Percentiles rank a stretch among this genome's conserved stretches.
Conservation (phyloP, 2,329 filamentous ascomycete species). For the Sarocladiaceae sp. region DNA sequence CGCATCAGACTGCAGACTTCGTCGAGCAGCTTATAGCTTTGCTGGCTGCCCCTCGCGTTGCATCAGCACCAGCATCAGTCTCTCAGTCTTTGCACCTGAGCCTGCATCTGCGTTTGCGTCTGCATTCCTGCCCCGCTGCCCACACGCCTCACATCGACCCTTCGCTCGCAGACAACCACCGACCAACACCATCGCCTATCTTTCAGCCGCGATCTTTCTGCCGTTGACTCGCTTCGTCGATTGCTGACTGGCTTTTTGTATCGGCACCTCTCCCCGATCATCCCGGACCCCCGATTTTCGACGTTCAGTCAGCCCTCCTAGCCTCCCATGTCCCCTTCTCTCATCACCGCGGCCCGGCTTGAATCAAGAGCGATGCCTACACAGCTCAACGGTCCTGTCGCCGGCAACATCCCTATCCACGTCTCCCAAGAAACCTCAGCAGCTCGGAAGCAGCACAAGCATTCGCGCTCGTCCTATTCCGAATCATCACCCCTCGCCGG, state of each 20-base stretch:
- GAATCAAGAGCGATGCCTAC: conserved; percentile 28
- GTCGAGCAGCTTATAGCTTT: too few species aligned
- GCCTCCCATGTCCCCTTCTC: conserved; percentile 3
- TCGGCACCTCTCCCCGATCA: conserved; percentile 1
- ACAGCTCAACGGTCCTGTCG: conserved; percentile 31
- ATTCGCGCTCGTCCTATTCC: conserved; percentile 56
- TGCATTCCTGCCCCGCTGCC: too few species aligned
- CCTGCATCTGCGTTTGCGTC: too few species aligned
- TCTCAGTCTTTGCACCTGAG: too few species aligned
- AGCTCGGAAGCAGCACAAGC: conserved; percentile 46
- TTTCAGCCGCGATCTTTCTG: too few species aligned
- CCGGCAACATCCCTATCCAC: conserved; percentile 31
- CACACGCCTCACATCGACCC: too few species aligned
- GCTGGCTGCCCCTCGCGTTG: too few species aligned
- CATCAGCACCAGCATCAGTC: too few species aligned
- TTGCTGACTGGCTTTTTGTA: not conserved
- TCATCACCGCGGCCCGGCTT: conserved; percentile 11
- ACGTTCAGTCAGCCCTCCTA: not conserved
- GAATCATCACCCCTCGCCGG: conserved; percentile 48
- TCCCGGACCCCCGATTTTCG: too few species aligned
- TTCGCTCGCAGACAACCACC: too few species aligned
- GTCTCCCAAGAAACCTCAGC: conserved; percentile 28
- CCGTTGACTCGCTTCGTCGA: not conserved
- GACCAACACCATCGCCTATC: too few species aligned
- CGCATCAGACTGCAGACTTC: too few species aligned